Percentiles rank a stretch among this genome's conserved stretches.
Evolutionary conservation across 73 alveolate genomes (phyloP).

Genomic region (Paramecium caudatum): DNA sequence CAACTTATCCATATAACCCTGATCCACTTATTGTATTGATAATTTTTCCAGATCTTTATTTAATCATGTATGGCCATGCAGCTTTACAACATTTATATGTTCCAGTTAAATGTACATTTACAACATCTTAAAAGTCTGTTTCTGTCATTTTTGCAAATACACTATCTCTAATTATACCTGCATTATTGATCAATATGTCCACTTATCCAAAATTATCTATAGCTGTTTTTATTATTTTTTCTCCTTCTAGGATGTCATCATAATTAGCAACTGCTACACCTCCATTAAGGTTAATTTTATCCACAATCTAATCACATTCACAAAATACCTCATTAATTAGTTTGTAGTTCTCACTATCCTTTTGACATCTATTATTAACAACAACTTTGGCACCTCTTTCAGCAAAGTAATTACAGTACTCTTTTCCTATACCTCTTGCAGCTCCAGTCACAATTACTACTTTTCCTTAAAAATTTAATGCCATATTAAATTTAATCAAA

Average conservation of each 20-base stretch:
- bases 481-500: conserved; percentile 53
- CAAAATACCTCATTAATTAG: background rate
- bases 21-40: conserved; percentile 91
- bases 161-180: conserved; percentile 95
- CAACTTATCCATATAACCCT: conserved; percentile 95
- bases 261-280: conserved; percentile 91
- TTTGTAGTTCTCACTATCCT: conserved; percentile 72
- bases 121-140: conserved; percentile 88
- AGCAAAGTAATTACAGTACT: conserved; percentile 89
- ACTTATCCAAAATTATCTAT: conserved; percentile 88
- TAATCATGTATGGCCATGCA: conserved; percentile 87
- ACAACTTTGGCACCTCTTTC: conserved; percentile 92
- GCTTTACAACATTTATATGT: conserved; percentile 85
- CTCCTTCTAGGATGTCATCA: conserved; percentile 96
- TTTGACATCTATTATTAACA: conserved; percentile 89
- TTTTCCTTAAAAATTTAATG: conserved; percentile 35
- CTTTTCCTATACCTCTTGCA: conserved; percentile 90
- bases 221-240: conserved; percentile 93
- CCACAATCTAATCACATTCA: conserved; percentile 81
- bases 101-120: conserved; percentile 87
- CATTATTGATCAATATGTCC: conserved; percentile 95
- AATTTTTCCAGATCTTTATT: conserved; percentile 92
- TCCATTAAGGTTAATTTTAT: conserved; percentile 89
- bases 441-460: conserved; percentile 93
- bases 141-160: conserved; percentile 91